These are phyloP conservation scores for Yamadazyma mexicana DNA, from an alignment of 1,139 yeast genomes.

Conservation along the genomic window DNA sequence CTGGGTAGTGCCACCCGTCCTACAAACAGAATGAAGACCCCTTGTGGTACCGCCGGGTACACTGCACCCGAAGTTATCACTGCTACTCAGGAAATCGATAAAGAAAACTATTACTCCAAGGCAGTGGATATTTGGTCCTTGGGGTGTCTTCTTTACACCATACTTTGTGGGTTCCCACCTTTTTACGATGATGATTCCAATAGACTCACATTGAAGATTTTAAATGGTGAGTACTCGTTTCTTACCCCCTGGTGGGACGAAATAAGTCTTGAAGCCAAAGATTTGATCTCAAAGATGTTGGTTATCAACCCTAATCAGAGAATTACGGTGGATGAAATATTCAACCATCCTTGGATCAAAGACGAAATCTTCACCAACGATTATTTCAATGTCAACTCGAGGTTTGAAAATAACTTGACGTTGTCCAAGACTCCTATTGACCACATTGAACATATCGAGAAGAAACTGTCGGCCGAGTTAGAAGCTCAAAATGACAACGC, in stretches of 20 bases:
- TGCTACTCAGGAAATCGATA: constrained; percentile 32
- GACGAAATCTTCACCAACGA: constrained; percentile 15
- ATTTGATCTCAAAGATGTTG: constrained; percentile 55
- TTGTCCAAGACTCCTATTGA: constrained; percentile 7
- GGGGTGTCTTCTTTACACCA: constrained; percentile 88
- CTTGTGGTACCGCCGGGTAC: constrained; percentile 65
- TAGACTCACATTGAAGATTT: constrained; percentile 77
- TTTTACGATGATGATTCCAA: constrained; percentile 88
- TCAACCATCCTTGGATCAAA: constrained; percentile 50
- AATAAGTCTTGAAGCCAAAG: constrained; percentile 74
- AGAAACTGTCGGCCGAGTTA: not conserved
- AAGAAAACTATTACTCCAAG: constrained; percentile 76
- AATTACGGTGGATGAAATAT: constrained; percentile 61
- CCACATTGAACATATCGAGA: constrained; percentile 11
- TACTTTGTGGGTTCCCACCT: constrained; percentile 94
- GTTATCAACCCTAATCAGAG: constrained; percentile 65
- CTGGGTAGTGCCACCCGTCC: constrained; percentile 27
- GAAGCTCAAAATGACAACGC: too few relatives aligned
- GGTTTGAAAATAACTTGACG: constrained; percentile 12
- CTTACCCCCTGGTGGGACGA: constrained; percentile 98
- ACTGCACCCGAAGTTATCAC: constrained; percentile 91
- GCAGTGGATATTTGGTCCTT: constrained; percentile 96
- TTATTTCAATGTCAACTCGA: constrained; percentile 18
- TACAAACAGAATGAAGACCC: constrained; percentile 52
- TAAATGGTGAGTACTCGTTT: constrained; percentile 80